Percentiles rank a stretch among this genome's conserved stretches.
phyloP scores from a whole-genome alignment of 306 rosid genomes.

The peach (Prunus persica) region DNA sequence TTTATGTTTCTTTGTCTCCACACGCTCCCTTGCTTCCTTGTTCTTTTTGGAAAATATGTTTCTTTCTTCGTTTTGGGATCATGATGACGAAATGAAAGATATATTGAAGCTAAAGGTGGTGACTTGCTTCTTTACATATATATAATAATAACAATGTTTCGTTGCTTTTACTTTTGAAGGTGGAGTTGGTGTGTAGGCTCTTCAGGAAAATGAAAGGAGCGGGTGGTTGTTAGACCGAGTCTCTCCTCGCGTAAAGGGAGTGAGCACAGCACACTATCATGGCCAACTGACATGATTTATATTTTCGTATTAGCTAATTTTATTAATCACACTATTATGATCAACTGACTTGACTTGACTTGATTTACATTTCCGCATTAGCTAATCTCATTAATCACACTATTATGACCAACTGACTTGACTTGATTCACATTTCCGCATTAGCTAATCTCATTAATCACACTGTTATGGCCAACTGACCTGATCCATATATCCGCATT shows the following conservation, averaged over 20 bases:
- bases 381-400: too few relatives aligned
- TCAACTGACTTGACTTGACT: too few relatives aligned
- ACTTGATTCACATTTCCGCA: fast-evolving
- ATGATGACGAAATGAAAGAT: not conserved
- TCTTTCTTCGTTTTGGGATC: slow-evolving; percentile 9
- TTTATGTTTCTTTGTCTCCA: slow-evolving; percentile 38
- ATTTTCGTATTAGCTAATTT: not conserved
- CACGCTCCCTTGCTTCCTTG: slow-evolving; percentile 38
- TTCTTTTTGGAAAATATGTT: slow-evolving; percentile 6
- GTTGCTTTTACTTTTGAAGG: slow-evolving; percentile 74
- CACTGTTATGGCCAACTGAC: too few relatives aligned
- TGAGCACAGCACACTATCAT: too few relatives aligned
- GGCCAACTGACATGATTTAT: fast-evolving
- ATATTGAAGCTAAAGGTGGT: not conserved
- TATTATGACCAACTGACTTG: too few relatives aligned
- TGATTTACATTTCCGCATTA: too few relatives aligned
- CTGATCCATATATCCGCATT: fast-evolving
- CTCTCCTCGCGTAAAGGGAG: not conserved
- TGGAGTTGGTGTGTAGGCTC: slow-evolving; percentile 67
- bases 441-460: too few relatives aligned
- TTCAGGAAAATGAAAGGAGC: slow-evolving; percentile 56
- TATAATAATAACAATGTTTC: slow-evolving; percentile 28
- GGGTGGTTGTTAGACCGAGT: slow-evolving; percentile 50
- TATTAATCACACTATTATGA: too few relatives aligned
- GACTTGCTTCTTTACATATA: not conserved